These are phyloP conservation scores for Hypoxylon sp. DNA, from an alignment of 2,329 filamentous ascomycete genomes.

Conservation along the genomic window DNA sequence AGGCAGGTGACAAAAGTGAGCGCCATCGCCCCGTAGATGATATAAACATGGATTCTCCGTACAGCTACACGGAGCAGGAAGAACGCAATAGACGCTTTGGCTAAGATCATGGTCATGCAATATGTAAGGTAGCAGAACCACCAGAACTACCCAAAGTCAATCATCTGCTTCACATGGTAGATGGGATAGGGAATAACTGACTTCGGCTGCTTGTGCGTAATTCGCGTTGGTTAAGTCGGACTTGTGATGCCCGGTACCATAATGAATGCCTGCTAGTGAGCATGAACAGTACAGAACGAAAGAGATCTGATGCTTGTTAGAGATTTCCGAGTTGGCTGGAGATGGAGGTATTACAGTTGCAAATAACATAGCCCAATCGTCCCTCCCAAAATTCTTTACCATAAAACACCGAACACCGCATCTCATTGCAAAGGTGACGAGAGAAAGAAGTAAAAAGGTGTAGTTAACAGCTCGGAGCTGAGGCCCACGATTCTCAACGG, in stretches of 20 bases:
- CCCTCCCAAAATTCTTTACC: conserved; percentile 28
- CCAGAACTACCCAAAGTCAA: conserved; percentile 25
- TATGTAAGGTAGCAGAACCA: conserved; percentile 38
- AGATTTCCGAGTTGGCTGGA: not conserved
- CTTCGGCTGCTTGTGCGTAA: conserved; percentile 52
- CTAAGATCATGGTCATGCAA: conserved; percentile 37
- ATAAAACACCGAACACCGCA: conserved; percentile 20
- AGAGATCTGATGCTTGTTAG: conserved; percentile 43
- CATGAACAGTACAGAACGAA: conserved; percentile 54
- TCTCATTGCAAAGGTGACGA: conserved; percentile 4
- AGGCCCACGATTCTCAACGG: conserved; percentile 3
- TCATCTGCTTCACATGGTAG: not conserved
- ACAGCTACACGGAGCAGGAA: conserved; percentile 42
- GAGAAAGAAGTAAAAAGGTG: not conserved
- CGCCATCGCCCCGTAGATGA: conserved; percentile 35
- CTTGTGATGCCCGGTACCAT: conserved; percentile 57
- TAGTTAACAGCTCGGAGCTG: not conserved
- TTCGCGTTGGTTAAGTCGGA: conserved; percentile 47
- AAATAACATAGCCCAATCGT: conserved; percentile 34
- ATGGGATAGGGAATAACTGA: conserved; percentile 32
- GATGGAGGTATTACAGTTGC: conserved; percentile 21
- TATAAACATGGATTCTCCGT: conserved; percentile 28
- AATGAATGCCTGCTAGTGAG: conserved; percentile 52
- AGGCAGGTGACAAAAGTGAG: conserved; percentile 36
- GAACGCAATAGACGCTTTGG: conserved; percentile 38